Conservation (phyloP, 192 early-diverging fungal genomes). For the Umbelopsis sp. region DNA sequence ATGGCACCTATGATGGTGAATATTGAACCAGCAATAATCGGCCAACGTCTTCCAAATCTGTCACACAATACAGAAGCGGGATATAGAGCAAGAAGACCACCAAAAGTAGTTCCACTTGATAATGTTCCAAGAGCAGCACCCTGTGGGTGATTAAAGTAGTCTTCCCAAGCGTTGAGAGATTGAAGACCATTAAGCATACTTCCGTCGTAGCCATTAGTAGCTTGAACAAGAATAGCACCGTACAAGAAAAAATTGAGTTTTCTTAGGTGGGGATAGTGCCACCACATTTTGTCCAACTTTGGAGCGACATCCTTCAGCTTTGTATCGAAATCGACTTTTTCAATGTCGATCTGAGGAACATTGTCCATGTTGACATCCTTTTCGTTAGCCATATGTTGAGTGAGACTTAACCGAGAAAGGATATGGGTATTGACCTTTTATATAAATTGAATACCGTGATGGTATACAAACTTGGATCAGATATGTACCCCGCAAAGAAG, state of each 20-base stretch:
- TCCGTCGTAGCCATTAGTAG: conserved; percentile 24
- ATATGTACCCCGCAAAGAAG: background rate
- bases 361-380: background rate
- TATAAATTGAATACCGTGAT: background rate
- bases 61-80: background rate
- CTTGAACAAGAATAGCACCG: conserved; percentile 6
- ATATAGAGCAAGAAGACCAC: background rate
- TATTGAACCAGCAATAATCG: conserved; percentile 13
- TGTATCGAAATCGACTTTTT: background rate
- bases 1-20: conserved; percentile 15
- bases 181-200: conserved; percentile 26
- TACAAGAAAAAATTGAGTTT: conserved; percentile 11
- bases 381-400: background rate
- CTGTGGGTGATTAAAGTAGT: conserved; percentile 12
- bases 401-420: background rate
- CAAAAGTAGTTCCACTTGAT: conserved; percentile 17
- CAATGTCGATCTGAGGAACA: background rate
- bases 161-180: conserved; percentile 7
- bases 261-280: conserved; percentile 14
- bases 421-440: background rate
- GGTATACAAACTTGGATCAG: background rate
- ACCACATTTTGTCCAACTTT: conserved; percentile 23
- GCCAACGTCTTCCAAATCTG: conserved; percentile 18
- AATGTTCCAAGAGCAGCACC: conserved; percentile 17
- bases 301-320: conserved; percentile 17